phyloP scores from a whole-genome alignment of 2,329 filamentous ascomycete species.

The Pseudocercospora eumusae region DNA sequence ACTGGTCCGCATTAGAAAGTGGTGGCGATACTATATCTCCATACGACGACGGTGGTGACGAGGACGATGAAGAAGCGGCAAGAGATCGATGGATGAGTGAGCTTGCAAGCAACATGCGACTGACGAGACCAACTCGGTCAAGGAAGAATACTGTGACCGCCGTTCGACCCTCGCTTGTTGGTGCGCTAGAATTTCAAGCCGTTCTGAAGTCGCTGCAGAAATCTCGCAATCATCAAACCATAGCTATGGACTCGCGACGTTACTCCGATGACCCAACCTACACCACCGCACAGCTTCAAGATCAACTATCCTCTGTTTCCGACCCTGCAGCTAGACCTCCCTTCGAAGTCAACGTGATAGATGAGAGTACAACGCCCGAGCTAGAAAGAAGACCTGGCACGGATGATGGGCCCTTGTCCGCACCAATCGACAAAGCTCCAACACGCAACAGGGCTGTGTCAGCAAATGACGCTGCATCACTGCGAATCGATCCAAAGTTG shows the following conservation, averaged over 20 bases:
- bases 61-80: slow-evolving; percentile 65
- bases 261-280: slow-evolving; percentile 66
- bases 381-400: slow-evolving; percentile 14
- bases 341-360: slow-evolving; percentile 23
- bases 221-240: slow-evolving; percentile 72
- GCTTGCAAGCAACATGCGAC: slow-evolving; percentile 88
- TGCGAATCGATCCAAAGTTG: slow-evolving; percentile 47
- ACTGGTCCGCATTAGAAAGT: slow-evolving; percentile 63
- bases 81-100: slow-evolving; percentile 70
- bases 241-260: slow-evolving; percentile 67
- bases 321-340: slow-evolving; percentile 42
- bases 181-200: slow-evolving; percentile 89
- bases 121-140: slow-evolving; percentile 67
- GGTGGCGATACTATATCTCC: slow-evolving; percentile 42
- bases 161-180: slow-evolving; percentile 89
- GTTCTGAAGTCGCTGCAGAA: slow-evolving; percentile 84
- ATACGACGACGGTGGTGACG: slow-evolving; percentile 56
- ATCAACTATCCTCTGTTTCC: slow-evolving; percentile 51
- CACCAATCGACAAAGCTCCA: slow-evolving; percentile 32
- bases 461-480: slow-evolving; percentile 56
- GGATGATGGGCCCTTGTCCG: slow-evolving; percentile 25
- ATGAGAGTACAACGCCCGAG: slow-evolving; percentile 18
- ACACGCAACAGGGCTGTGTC: slow-evolving; percentile 56
- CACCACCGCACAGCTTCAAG: slow-evolving; percentile 49
- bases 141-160: slow-evolving; percentile 75